These are phyloP conservation scores for Balansia obtecta DNA, from an alignment of 2,329 filamentous ascomycete genomes.

Conservation along the genomic window DNA sequence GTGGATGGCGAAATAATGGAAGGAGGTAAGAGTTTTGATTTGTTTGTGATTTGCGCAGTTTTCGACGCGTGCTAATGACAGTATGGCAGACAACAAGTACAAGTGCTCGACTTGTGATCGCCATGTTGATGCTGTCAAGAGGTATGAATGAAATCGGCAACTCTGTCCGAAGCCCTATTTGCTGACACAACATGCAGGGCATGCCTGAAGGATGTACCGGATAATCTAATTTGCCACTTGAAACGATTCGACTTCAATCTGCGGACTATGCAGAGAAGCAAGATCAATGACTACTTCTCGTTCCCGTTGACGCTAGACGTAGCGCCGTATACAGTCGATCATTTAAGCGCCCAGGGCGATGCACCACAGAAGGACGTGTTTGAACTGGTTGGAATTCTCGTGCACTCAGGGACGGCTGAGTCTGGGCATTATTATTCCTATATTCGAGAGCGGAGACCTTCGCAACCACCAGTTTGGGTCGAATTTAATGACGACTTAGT, in stretches of 20 bases:
- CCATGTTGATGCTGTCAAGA: slow-evolving; percentile 87
- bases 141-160: slow-evolving; percentile 29
- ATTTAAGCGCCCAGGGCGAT: slow-evolving; percentile 51
- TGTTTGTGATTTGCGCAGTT: background rate
- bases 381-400: slow-evolving; percentile 86
- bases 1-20: slow-evolving; percentile 95
- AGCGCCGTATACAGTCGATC: slow-evolving; percentile 77
- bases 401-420: slow-evolving; percentile 85
- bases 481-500: slow-evolving; percentile 93
- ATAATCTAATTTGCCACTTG: slow-evolving; percentile 90
- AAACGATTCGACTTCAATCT: slow-evolving; percentile 81
- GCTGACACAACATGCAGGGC: slow-evolving; percentile 39
- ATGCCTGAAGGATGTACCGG: slow-evolving; percentile 82
- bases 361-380: slow-evolving; percentile 58
- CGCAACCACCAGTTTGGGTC: slow-evolving; percentile 51
- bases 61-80: background rate
- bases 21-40: slow-evolving; percentile 43
- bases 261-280: slow-evolving; percentile 64
- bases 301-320: slow-evolving; percentile 80
- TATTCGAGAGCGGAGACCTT: slow-evolving; percentile 63
- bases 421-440: slow-evolving; percentile 97
- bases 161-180: background rate
- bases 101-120: slow-evolving; percentile 84
- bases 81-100: slow-evolving; percentile 77
- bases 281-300: slow-evolving; percentile 90